phyloP scores from a whole-genome alignment of 1,284 basidiomycete genomes.

The Heterobasidion parviporum region DNA sequence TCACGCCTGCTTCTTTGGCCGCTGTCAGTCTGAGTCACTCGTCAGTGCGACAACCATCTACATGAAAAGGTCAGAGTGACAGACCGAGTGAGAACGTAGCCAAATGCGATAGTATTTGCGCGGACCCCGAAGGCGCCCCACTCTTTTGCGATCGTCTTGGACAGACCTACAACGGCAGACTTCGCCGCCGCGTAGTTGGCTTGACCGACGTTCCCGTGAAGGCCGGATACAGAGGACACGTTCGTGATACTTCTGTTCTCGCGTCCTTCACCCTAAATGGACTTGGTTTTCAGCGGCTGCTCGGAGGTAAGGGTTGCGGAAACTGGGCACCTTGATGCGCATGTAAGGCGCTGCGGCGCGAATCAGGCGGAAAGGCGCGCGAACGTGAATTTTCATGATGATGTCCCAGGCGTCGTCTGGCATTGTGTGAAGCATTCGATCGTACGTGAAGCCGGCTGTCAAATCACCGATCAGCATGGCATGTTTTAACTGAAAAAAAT shows the following conservation, averaged over 20 bases:
- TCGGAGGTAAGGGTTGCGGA: not conserved
- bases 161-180: constrained; percentile 67
- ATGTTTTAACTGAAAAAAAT: not conserved
- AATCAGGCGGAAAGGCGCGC: constrained; percentile 79
- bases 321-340: constrained; percentile 59
- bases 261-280: constrained; percentile 27
- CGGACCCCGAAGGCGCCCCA: constrained; percentile 81
- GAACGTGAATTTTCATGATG: constrained; percentile 77
- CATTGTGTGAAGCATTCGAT: constrained; percentile 85
- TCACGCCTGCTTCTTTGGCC: constrained; percentile 69
- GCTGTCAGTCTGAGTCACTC: constrained; percentile 17
- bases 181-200: constrained; percentile 80
- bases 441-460: constrained; percentile 77
- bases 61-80: constrained; percentile 7
- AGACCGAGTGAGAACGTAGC: constrained; percentile 65
- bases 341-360: constrained; percentile 81
- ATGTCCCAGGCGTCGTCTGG: constrained; percentile 77
- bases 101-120: constrained; percentile 77
- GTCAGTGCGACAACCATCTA: not conserved
- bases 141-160: constrained; percentile 83
- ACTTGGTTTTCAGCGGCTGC: not conserved
- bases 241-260: constrained; percentile 76
- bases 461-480: not conserved
- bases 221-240: constrained; percentile 68
- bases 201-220: constrained; percentile 82